Percentiles rank a stretch among this genome's conserved stretches.
phyloP scores from a whole-genome alignment of 2,329 filamentous ascomycete genomes.

The Chaetomium strumarium region DNA sequence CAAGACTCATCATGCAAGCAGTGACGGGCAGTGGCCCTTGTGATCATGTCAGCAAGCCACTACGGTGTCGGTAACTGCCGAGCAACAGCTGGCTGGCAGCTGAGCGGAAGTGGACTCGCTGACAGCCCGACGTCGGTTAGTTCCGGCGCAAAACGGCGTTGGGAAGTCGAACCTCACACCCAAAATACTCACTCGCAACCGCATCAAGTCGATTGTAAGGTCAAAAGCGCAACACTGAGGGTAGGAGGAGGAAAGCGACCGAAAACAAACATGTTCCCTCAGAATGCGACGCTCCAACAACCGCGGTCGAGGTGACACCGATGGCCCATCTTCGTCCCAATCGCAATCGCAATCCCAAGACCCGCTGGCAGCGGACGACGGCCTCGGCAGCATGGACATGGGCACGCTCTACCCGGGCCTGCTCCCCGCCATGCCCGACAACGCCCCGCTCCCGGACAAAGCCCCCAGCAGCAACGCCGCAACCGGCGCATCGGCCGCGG shows the following conservation, averaged over 20 bases:
- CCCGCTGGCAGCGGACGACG: neutral
- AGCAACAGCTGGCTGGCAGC: neutral
- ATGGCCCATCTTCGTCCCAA: neutral
- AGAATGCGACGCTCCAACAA: conserved; percentile 17
- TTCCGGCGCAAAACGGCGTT: neutral
- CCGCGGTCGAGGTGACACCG: conserved; percentile 15
- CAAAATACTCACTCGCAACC: no score
- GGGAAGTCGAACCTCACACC: neutral
- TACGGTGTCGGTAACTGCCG: no score
- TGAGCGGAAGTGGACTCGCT: no score
- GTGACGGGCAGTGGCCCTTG: no score
- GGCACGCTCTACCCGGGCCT: conserved; percentile 10
- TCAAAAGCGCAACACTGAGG: neutral
- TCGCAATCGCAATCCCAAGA: neutral
- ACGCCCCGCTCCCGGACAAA: conserved; percentile 18
- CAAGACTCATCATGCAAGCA: no score
- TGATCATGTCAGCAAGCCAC: neutral
- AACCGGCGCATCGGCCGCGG: conserved; percentile 75
- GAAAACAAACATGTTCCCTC: conserved; percentile 14
- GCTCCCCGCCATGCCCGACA: conserved; percentile 20
- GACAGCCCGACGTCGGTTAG: neutral
- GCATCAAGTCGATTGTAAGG: no score
- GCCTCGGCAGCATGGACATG: neutral
- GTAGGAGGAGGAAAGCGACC: neutral
- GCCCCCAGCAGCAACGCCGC: conserved; percentile 31